A percentile compares a stretch with the other conserved stretches of the same genome.
These are phyloP conservation scores for Bonia amplexicaulis DNA, from an alignment of 176 grass and related monocot genomes.

Conservation along the genomic window DNA sequence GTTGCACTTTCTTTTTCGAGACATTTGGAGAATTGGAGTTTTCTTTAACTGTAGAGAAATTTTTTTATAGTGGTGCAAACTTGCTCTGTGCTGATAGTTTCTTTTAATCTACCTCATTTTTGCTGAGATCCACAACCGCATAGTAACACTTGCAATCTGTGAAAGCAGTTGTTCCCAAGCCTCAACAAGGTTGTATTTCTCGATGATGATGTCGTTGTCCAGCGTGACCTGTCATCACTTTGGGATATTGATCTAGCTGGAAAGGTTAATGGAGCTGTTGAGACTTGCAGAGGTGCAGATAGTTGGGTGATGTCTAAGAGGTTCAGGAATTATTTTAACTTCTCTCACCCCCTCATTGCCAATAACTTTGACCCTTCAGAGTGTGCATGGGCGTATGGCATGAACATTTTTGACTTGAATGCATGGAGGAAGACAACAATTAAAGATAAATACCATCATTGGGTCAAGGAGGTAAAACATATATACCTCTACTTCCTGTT, in stretches of 20 bases:
- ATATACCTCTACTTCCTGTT: neutral
- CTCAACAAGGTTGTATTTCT: constrained; percentile 94
- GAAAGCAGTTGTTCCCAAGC: constrained; percentile 81
- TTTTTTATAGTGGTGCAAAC: neutral
- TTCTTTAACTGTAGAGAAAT: neutral
- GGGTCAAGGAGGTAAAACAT: constrained; percentile 81
- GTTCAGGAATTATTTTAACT: constrained; percentile 98
- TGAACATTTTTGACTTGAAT: constrained; percentile 90
- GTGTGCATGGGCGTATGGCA: constrained; percentile 97
- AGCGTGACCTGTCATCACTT: constrained; percentile 63
- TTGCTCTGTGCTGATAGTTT: neutral
- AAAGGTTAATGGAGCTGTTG: constrained; percentile 95
- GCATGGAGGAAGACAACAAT: constrained; percentile 91
- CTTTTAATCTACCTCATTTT: constrained; percentile 13
- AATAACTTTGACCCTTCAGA: constrained; percentile 79
- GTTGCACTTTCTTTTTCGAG: neutral
- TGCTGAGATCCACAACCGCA: neutral
- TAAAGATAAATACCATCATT: constrained; percentile 88
- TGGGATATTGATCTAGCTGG: constrained; percentile 87
- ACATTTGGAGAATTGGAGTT: neutral
- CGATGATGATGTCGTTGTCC: constrained; percentile 90
- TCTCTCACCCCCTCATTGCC: constrained; percentile 77
- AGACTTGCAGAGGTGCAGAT: constrained; percentile 86
- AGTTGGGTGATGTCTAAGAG: constrained; percentile 89
- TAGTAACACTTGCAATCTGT: constrained; percentile 28